A percentile compares a stretch with the other conserved stretches of the same genome.
These are phyloP conservation scores for Xylaria flabelliformis DNA, from an alignment of 495 filamentous ascomycete genomes.

Conservation along the genomic window DNA sequence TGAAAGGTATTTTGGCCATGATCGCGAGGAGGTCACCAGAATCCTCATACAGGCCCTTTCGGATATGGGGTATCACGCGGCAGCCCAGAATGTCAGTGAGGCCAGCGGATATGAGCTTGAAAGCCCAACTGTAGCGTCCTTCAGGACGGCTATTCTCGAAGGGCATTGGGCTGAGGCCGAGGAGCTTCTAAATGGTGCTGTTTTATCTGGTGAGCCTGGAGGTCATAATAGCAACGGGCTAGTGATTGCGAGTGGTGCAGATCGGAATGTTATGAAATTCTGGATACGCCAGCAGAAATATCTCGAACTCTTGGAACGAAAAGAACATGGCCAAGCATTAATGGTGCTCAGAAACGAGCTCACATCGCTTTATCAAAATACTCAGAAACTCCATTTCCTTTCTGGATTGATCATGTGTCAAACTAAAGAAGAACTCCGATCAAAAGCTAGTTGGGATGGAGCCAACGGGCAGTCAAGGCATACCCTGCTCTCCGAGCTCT, in stretches of 20 bases:
- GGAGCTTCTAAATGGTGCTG: slow-evolving; percentile 70
- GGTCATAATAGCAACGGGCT: slow-evolving; percentile 52
- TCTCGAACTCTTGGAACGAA: slow-evolving; percentile 82
- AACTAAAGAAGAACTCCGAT: slow-evolving; percentile 76
- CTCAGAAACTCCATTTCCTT: slow-evolving; percentile 73
- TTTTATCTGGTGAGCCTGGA: slow-evolving; percentile 56
- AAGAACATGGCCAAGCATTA: slow-evolving; percentile 75
- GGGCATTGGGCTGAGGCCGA: slow-evolving; percentile 90
- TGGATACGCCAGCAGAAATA: slow-evolving; percentile 93
- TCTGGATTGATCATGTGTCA: slow-evolving; percentile 92
- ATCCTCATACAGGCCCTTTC: slow-evolving; percentile 89
- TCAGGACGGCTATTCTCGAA: slow-evolving; percentile 78
- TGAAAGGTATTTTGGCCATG: slow-evolving; percentile 71
- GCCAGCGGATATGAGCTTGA: slow-evolving; percentile 93
- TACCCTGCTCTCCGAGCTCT: slow-evolving; percentile 78
- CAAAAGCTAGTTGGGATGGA: slow-evolving; percentile 88
- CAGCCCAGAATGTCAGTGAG: slow-evolving; percentile 73
- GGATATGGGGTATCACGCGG: slow-evolving; percentile 82
- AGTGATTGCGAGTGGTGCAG: slow-evolving; percentile 52
- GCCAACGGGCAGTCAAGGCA: slow-evolving; percentile 78
- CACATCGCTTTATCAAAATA: slow-evolving; percentile 84
- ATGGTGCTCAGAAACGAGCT: slow-evolving; percentile 85
- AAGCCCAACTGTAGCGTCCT: slow-evolving; percentile 80
- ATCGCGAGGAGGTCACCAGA: slow-evolving; percentile 90
- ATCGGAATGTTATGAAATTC: slow-evolving; percentile 64